These are phyloP conservation scores for Tricholoma saponaceum DNA, from an alignment of 768 basidiomycete genomes.

Conservation along the genomic window DNA sequence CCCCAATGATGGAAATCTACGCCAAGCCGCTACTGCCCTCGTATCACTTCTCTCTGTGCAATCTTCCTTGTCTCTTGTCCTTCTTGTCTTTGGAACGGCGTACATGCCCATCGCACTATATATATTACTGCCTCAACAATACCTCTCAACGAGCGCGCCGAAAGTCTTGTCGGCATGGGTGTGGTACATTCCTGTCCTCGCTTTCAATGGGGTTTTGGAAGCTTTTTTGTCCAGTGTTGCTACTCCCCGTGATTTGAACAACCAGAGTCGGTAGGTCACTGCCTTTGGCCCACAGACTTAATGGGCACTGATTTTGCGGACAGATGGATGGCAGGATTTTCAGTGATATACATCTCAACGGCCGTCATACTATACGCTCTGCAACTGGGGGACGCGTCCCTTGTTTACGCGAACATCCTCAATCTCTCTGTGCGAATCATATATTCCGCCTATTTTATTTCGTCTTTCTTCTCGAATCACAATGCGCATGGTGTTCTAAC, in stretches of 20 bases:
- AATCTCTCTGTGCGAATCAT: conserved; percentile 60
- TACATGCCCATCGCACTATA: conserved; percentile 69
- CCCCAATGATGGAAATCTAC: conserved; percentile 18
- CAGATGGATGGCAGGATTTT: conserved; percentile 80
- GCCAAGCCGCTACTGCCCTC: conserved; percentile 48
- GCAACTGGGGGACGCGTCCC: conserved; percentile 57
- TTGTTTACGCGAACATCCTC: conserved; percentile 74
- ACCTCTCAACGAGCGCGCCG: conserved; percentile 76
- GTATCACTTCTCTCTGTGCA: conserved; percentile 63
- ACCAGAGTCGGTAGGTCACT: conserved; percentile 55
- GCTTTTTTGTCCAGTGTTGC: conserved; percentile 86
- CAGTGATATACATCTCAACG: conserved; percentile 57
- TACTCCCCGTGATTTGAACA: conserved; percentile 55
- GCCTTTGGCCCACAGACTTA: background rate
- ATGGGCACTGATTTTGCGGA: background rate
- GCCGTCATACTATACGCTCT: conserved; percentile 43
- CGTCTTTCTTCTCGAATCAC: conserved; percentile 38
- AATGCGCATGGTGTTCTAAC: conserved; percentile 12
- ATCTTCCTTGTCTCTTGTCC: conserved; percentile 58
- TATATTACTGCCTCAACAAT: conserved; percentile 66
- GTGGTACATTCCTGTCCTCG: conserved; percentile 86
- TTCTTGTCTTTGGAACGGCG: conserved; percentile 70
- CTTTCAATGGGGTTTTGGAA: conserved; percentile 88
- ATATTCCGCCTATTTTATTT: conserved; percentile 52
- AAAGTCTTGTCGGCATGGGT: conserved; percentile 75